These are phyloP conservation scores for Yamadazyma laniorum DNA, from an alignment of 805 yeast genomes.

Conservation along the genomic window DNA sequence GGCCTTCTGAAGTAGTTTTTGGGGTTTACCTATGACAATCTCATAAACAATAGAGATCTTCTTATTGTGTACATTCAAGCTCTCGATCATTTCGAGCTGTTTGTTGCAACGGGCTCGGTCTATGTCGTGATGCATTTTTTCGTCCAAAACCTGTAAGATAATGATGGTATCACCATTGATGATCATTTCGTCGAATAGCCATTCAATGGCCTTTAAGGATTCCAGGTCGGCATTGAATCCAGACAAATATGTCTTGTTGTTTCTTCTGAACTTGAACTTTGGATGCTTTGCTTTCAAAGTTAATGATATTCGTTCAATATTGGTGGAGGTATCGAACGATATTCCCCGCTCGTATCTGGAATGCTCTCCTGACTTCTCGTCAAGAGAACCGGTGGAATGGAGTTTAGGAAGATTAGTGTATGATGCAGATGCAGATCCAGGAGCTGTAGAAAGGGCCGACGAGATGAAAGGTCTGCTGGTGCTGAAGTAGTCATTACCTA, in stretches of 20 bases:
- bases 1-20: conserved; percentile 36
- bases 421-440: conserved; percentile 8
- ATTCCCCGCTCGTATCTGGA: conserved; percentile 37
- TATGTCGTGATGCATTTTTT: conserved; percentile 25
- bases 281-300: conserved; percentile 44
- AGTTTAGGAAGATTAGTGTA: conserved; percentile 13
- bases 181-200: conserved; percentile 45
- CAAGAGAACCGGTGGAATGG: conserved; percentile 13
- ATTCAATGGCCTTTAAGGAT: conserved; percentile 39
- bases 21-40: conserved; percentile 42
- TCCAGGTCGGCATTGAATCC: conserved; percentile 40
- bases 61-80: conserved; percentile 32
- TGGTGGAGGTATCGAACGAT: conserved; percentile 38
- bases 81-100: conserved; percentile 30
- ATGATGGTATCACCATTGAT: conserved; percentile 44
- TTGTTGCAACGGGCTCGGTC: conserved; percentile 29
- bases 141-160: conserved; percentile 41
- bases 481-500: conserved; percentile 14
- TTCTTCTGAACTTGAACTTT: conserved; percentile 41
- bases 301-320: conserved; percentile 31
- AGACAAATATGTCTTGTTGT: conserved; percentile 41
- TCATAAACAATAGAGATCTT: conserved; percentile 41
- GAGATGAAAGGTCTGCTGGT: conserved; percentile 3
- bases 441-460: conserved; percentile 2
- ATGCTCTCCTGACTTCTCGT: conserved; percentile 9